A percentile compares a stretch with the other conserved stretches of the same genome.
phyloP scores from a whole-genome alignment of 371 early-diverging fungal genomes.

The Mucor racemosus region DNA sequence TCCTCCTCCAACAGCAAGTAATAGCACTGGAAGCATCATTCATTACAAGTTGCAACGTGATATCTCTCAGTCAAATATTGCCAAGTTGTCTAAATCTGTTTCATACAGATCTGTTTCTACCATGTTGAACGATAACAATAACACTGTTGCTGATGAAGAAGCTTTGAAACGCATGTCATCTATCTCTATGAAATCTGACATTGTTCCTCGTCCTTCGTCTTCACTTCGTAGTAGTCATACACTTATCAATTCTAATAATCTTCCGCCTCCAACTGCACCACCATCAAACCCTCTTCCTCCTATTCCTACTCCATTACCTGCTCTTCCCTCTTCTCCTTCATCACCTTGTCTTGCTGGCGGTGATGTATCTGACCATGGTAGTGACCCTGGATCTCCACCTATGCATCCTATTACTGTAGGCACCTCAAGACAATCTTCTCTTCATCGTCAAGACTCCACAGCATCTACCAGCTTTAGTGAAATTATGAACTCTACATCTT shows the following conservation, averaged over 20 bases:
- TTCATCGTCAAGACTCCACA: slow-evolving; percentile 30
- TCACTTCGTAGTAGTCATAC: slow-evolving; percentile 26
- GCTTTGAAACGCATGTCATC: slow-evolving; percentile 24
- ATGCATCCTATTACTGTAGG: not conserved
- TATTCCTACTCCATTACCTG: slow-evolving; percentile 45
- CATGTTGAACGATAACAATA: slow-evolving; percentile 14
- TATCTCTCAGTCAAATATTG: slow-evolving; percentile 28
- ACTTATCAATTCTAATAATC: not conserved
- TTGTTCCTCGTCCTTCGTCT: slow-evolving; percentile 19
- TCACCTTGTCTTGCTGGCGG: slow-evolving; percentile 3
- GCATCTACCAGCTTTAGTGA: slow-evolving; percentile 35
- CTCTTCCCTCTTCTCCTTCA: slow-evolving; percentile 25
- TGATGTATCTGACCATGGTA: not conserved
- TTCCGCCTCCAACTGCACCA: slow-evolving; percentile 54
- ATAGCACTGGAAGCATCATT: slow-evolving; percentile 18
- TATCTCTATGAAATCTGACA: slow-evolving; percentile 28
- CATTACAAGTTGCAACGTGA: slow-evolving; percentile 37
- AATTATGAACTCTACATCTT: slow-evolving; percentile 18
- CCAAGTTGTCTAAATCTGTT: slow-evolving; percentile 41
- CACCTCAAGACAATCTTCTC: slow-evolving; percentile 10
- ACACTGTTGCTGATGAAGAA: slow-evolving; percentile 22
- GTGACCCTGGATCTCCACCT: slow-evolving; percentile 16
- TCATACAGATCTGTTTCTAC: slow-evolving; percentile 34
- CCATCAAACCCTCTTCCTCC: slow-evolving; percentile 58
- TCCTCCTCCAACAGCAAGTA: slow-evolving; percentile 15